Base-by-base conservation (phyloP, 1,284 basidiomycete genomes). In the Ustilago lituana region DNA sequence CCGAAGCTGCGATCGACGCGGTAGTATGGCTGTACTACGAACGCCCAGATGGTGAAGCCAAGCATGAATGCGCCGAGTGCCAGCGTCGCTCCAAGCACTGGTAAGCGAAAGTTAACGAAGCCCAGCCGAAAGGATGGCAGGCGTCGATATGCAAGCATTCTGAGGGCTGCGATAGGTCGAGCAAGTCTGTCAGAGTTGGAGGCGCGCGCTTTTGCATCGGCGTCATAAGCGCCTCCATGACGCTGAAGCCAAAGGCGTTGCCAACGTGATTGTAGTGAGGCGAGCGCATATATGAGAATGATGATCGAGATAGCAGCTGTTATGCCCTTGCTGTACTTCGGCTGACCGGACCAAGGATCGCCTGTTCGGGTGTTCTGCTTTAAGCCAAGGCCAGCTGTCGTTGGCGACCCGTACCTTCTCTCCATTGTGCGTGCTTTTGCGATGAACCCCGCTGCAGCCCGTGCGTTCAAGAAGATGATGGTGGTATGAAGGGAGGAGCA, bases 1-100 rank as follows among this genome's bases (percentile, higher is more conserved):
- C 74, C 76, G 27, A 68, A 78, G 32, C 51, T 59, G 29, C 54
- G 35, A 19, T 58, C 45, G 17, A 48, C 37, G 10, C 76, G 65
- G 31, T 80, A 80, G 36, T 74, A 77, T 1, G 77, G 78, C 29
- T 63, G 50, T 8, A 77, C 49, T 3, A 60, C 49, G 19, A 80
- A 65, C 2, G 56, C 43, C 73, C 71, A 76, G 26, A 61, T 52
- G 33, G 69, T 68, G 36, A 72, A 60, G 20, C 59, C 54, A 8
- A 64, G 56, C 69, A 72, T 72, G 27, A 72, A 59, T 17, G 59
- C 69, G 17, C 50, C 40, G 19, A 72, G 45, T 8, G 46, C 37
- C 29, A 72, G 29, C 1, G 69, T 68, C 7, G 64, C 69, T 4
- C 69, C 69, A 8, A 72, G 61, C 0, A 53, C 69, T 0, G 69